These are phyloP conservation scores for Mediolabrus comicus DNA, from an alignment of 108 stramenopile species.

Conservation along the genomic window DNA sequence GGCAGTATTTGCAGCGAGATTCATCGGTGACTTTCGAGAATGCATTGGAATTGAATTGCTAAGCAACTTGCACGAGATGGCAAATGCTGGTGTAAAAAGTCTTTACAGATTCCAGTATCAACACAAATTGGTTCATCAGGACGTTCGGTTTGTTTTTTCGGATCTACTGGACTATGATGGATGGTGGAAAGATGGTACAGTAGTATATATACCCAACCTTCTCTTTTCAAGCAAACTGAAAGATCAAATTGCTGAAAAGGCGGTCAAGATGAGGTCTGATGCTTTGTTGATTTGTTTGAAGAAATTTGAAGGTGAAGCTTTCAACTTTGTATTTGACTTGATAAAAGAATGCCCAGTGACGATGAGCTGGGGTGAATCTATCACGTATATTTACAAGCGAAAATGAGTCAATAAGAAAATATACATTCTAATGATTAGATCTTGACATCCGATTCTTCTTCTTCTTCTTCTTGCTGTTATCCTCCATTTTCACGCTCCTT, in stretches of 20 bases:
- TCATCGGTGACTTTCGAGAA: conserved; percentile 55
- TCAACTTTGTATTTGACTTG: neutral
- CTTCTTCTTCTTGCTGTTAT: too few relatives aligned
- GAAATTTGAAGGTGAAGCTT: conserved; percentile 9
- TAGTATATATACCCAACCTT: conserved; percentile 64
- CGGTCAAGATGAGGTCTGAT: conserved; percentile 41
- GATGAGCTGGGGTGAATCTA: neutral
- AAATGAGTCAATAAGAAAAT: too few relatives aligned
- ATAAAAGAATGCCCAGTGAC: neutral
- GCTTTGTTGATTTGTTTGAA: conserved; percentile 63
- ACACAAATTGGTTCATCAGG: neutral
- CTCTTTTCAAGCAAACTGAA: conserved; percentile 60
- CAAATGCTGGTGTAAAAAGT: neutral
- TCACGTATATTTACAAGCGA: neutral
- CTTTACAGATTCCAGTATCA: neutral
- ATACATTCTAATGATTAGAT: too few relatives aligned
- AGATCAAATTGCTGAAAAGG: conserved; percentile 29
- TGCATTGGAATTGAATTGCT: conserved; percentile 66
- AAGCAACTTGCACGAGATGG: conserved; percentile 29
- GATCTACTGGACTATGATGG: conserved; percentile 48
- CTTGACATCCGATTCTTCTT: too few relatives aligned
- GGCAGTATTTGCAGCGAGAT: conserved; percentile 54
- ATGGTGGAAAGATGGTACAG: conserved; percentile 58
- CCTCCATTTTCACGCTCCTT: too few relatives aligned
- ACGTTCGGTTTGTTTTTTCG: conserved; percentile 27